These are phyloP conservation scores for Urostyla sp. DNA, from an alignment of 73 alveolate species.

Conservation along the genomic window DNA sequence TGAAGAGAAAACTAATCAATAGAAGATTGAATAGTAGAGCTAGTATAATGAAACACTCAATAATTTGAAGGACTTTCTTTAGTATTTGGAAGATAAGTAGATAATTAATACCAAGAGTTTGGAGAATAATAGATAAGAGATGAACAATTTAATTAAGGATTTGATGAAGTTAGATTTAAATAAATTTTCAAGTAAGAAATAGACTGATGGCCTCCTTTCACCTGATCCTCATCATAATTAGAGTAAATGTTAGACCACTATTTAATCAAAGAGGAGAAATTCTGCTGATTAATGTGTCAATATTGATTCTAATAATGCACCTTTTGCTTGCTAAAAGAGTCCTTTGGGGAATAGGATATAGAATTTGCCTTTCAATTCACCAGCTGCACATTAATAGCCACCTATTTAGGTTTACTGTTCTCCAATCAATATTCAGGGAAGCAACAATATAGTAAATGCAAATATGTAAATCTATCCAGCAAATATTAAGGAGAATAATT, in stretches of 20 bases:
- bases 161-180: slow-evolving; percentile 65
- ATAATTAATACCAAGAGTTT: slow-evolving; percentile 58
- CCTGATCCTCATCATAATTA: too few relatives aligned
- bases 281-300: slow-evolving; percentile 6
- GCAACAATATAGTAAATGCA: slow-evolving; percentile 15
- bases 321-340: too few relatives aligned
- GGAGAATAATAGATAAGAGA: slow-evolving; percentile 39
- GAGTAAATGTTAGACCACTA: too few relatives aligned
- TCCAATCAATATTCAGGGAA: slow-evolving; percentile 35
- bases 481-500: too few relatives aligned
- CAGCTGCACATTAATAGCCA: not conserved
- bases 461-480: too few relatives aligned
- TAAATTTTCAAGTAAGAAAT: slow-evolving; percentile 28
- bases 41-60: slow-evolving; percentile 49
- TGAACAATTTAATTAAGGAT: slow-evolving; percentile 50
- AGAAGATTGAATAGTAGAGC: not conserved
- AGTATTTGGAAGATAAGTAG: slow-evolving; percentile 66
- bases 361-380: slow-evolving; percentile 31
- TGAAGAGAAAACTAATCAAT: not conserved
- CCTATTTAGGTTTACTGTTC: not conserved
- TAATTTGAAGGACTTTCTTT: slow-evolving; percentile 61
- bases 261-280: slow-evolving; percentile 12
- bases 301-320: not conserved
- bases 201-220: too few relatives aligned
- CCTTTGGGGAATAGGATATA: too few relatives aligned